A percentile compares a stretch with the other conserved stretches of the same genome.
Conservation (phyloP, 805 yeast genomes). For the Kluyveromyces lactis region DNA sequence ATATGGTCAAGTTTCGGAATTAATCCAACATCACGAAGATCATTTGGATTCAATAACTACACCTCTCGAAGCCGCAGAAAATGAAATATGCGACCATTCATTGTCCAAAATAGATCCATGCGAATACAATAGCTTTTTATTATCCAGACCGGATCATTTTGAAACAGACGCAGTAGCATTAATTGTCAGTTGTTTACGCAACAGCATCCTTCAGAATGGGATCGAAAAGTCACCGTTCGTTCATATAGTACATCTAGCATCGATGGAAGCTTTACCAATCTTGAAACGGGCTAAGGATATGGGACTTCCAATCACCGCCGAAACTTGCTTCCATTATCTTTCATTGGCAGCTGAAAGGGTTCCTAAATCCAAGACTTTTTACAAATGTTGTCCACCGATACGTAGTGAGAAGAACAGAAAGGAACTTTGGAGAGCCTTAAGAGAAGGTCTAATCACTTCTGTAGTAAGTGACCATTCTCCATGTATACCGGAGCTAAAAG, state of each 20-base stretch:
- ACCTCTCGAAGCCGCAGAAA: constrained; percentile 38
- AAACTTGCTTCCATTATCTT: constrained; percentile 90
- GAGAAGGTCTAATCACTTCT: constrained; percentile 58
- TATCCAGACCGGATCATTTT: constrained; percentile 81
- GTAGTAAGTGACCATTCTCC: constrained; percentile 96
- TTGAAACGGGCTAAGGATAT: constrained; percentile 53
- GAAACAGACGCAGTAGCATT: constrained; percentile 78
- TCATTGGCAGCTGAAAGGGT: constrained; percentile 71
- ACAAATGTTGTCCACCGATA: constrained; percentile 94
- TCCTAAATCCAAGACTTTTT: constrained; percentile 70
- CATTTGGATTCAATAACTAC: constrained; percentile 18
- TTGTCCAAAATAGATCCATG: constrained; percentile 48
- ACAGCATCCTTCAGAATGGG: constrained; percentile 16
- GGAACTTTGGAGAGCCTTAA: constrained; percentile 70
- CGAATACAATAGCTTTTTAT: constrained; percentile 61
- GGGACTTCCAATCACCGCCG: constrained; percentile 66
- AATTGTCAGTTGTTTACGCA: constrained; percentile 53
- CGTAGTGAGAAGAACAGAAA: constrained; percentile 64
- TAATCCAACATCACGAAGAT: constrained; percentile 15
- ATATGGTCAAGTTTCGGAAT: constrained; percentile 35
- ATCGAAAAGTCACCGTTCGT: constrained; percentile 47
- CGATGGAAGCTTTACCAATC: constrained; percentile 74
- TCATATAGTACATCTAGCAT: constrained; percentile 87
- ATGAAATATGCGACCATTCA: constrained; percentile 27
- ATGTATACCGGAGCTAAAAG: constrained; percentile 86